Percentiles rank a stretch among this genome's conserved stretches.
These are phyloP conservation scores for Sugiyamaella americana DNA, from an alignment of 805 yeast species.

Conservation along the genomic window DNA sequence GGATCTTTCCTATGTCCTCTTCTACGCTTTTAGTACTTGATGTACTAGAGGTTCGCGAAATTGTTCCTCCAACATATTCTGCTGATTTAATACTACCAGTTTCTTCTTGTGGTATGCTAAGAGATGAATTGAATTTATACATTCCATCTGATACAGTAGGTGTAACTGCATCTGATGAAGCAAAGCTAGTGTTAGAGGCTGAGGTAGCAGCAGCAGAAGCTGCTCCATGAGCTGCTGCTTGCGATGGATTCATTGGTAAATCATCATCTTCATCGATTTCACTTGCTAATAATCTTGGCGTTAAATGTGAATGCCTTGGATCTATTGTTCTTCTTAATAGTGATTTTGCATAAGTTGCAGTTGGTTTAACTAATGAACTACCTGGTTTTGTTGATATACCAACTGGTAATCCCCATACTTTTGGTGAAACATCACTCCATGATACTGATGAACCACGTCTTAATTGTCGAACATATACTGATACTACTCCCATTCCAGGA, in stretches of 20 bases:
- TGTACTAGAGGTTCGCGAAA: conserved; percentile 20
- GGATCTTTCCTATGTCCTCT: conserved; percentile 30
- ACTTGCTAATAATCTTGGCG: conserved; percentile 64
- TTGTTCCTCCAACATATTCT: background rate
- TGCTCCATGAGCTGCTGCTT: background rate
- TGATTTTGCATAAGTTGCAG: conserved; percentile 13
- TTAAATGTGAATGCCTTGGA: conserved; percentile 33
- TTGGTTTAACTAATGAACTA: background rate
- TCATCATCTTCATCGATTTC: conserved; percentile 65
- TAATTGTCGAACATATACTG: conserved; percentile 29
- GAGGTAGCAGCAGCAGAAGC: background rate
- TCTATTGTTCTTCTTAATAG: conserved; percentile 33
- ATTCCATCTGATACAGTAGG: background rate
- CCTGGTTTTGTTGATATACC: conserved; percentile 21
- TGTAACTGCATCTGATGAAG: background rate
- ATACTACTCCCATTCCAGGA: conserved; percentile 29
- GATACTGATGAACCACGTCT: conserved; percentile 27
- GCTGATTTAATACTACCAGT: background rate
- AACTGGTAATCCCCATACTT: conserved; percentile 27
- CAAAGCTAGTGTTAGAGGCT: background rate
- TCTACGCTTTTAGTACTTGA: conserved; percentile 28
- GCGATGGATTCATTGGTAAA: background rate
- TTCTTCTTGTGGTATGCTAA: background rate
- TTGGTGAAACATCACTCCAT: conserved; percentile 25
- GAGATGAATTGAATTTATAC: background rate